Evolutionary conservation across 805 yeast genomes (phyloP).

Genomic region (Wickerhamomyces ciferrii): DNA sequence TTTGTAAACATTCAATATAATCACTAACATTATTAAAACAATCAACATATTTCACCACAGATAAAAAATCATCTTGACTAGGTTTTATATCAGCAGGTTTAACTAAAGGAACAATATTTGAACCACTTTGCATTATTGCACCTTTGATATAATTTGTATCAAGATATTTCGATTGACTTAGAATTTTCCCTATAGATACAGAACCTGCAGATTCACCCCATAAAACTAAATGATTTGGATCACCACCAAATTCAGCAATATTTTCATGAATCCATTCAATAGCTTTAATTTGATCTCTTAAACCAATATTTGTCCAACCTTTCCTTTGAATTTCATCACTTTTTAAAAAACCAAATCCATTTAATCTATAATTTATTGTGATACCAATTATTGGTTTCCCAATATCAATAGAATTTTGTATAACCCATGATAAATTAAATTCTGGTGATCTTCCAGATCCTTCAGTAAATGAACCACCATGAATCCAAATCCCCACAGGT

Average conservation of each 20-base stretch:
- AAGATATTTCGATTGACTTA: slow-evolving; percentile 2
- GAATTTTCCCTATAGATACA: slow-evolving; percentile 10
- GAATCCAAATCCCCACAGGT: slow-evolving; percentile 30
- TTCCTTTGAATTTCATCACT: slow-evolving; percentile 16
- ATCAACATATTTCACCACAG: slow-evolving; percentile 1
- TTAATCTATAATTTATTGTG: slow-evolving; percentile 31
- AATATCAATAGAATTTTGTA: slow-evolving; percentile 12
- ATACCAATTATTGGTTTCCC: slow-evolving; percentile 26
- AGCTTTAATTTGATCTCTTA: slow-evolving; percentile 30
- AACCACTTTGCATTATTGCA: slow-evolving; percentile 14
- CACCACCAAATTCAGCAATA: slow-evolving; percentile 31
- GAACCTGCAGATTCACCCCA: slow-evolving; percentile 36
- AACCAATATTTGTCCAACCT: slow-evolving; percentile 27
- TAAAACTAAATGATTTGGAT: slow-evolving; percentile 27
- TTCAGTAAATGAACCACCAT: slow-evolving; percentile 29
- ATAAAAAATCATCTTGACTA: slow-evolving; percentile 2
- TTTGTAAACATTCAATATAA: slow-evolving; percentile 9
- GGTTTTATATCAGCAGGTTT: slow-evolving; percentile 11
- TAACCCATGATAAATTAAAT: slow-evolving; percentile 13
- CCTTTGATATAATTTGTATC: slow-evolving; percentile 9
- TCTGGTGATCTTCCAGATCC: slow-evolving; percentile 19
- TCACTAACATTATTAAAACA: slow-evolving; percentile 3
- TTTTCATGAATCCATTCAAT: slow-evolving; percentile 29
- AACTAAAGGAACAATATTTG: slow-evolving; percentile 3
- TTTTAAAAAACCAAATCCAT: slow-evolving; percentile 29